Conservation (phyloP, 805 yeast genomes). For the Danielia reshetovae region DNA sequence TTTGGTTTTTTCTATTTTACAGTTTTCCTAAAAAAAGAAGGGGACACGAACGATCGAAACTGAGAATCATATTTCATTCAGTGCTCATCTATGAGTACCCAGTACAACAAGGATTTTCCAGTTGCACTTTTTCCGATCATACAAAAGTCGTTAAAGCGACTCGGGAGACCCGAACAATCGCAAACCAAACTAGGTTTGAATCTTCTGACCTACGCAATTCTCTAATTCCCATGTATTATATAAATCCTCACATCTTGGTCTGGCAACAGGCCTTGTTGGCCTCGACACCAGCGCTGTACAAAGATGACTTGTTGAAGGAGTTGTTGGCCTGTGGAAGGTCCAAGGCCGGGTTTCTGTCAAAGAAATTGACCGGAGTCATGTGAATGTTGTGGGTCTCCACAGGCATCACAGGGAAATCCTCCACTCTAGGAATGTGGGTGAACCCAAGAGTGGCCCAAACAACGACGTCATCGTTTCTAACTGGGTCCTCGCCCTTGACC, state of each 20-base stretch:
- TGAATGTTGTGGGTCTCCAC: slow-evolving; percentile 67
- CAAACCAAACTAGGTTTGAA: too few relatives aligned
- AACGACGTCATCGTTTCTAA: slow-evolving; percentile 71
- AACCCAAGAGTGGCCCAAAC: slow-evolving; percentile 81
- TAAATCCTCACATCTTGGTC: slow-evolving; percentile 28
- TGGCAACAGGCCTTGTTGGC: slow-evolving; percentile 32
- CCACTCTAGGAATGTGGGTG: slow-evolving; percentile 79
- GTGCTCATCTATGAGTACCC: too few relatives aligned
- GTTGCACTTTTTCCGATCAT: too few relatives aligned
- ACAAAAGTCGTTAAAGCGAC: too few relatives aligned
- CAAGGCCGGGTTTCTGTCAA: slow-evolving; percentile 72
- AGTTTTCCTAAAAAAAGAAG: too few relatives aligned
- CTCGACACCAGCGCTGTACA: slow-evolving; percentile 25
- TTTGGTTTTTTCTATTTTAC: too few relatives aligned
- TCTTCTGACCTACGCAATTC: too few relatives aligned
- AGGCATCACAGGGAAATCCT: slow-evolving; percentile 90
- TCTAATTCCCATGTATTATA: too few relatives aligned
- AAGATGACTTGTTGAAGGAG: slow-evolving; percentile 60
- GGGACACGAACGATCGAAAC: too few relatives aligned
- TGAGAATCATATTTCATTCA: too few relatives aligned
- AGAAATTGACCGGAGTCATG: slow-evolving; percentile 70
- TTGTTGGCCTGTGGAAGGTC: slow-evolving; percentile 73
- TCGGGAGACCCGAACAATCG: too few relatives aligned
- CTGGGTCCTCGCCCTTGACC: slow-evolving; percentile 64
- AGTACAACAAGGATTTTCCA: too few relatives aligned